Evolutionary conservation across 2,329 filamentous ascomycete genomes (phyloP).

Genomic region (Neonectria hederae): DNA sequence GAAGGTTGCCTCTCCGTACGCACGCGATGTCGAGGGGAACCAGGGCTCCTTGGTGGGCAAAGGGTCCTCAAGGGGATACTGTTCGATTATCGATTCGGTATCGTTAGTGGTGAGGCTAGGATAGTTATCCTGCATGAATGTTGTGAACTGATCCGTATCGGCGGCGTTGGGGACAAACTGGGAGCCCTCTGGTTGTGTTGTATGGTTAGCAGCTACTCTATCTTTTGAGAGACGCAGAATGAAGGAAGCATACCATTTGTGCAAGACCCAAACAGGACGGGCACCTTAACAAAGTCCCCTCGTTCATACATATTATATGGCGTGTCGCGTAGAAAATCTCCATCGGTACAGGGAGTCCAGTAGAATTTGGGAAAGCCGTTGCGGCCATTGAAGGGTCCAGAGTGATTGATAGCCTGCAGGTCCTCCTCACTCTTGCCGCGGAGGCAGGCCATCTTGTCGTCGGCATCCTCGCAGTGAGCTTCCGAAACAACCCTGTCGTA

Average conservation of each 20-base stretch:
- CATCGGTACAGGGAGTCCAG: slow-evolving; percentile 62
- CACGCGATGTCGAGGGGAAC: slow-evolving; percentile 54
- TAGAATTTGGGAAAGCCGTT: slow-evolving; percentile 54
- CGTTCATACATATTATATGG: slow-evolving; percentile 52
- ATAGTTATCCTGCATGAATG: slow-evolving; percentile 59
- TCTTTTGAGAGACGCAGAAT: no score
- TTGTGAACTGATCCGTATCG: slow-evolving; percentile 46
- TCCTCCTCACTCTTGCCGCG: slow-evolving; percentile 45
- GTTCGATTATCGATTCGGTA: slow-evolving; percentile 46
- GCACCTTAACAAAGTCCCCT: slow-evolving; percentile 55
- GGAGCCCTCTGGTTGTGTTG: slow-evolving; percentile 53
- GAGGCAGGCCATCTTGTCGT: slow-evolving; percentile 54
- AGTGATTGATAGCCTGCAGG: slow-evolving; percentile 54
- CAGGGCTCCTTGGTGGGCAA: slow-evolving; percentile 53
- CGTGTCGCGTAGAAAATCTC: slow-evolving; percentile 54
- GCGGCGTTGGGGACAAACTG: slow-evolving; percentile 54
- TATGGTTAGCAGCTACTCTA: slow-evolving; percentile 17
- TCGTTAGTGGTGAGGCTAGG: slow-evolving; percentile 52
- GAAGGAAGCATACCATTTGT: slow-evolving; percentile 51
- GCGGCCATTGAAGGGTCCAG: slow-evolving; percentile 52
- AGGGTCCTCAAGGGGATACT: slow-evolving; percentile 51
- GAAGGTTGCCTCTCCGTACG: slow-evolving; percentile 59
- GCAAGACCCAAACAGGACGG: slow-evolving; percentile 56
- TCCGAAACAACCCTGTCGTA: slow-evolving; percentile 51
- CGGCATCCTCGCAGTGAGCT: slow-evolving; percentile 48